phyloP scores from a whole-genome alignment of 768 basidiomycete genomes.

The Boletus sensibilis region DNA sequence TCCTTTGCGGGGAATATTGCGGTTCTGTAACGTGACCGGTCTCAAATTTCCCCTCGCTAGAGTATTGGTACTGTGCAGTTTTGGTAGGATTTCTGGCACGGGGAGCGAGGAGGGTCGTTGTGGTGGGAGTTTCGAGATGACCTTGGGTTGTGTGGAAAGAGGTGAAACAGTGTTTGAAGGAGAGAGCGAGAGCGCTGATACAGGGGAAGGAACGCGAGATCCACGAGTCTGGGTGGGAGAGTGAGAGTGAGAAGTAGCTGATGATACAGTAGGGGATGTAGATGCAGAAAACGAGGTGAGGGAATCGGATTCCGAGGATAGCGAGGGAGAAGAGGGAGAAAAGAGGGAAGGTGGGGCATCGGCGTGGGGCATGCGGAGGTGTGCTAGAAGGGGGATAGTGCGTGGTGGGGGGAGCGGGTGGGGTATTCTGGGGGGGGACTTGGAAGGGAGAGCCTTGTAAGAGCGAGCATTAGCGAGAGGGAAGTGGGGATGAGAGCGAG shows the following conservation, averaged over 20 bases:
- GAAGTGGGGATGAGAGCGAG: constrained; percentile 46
- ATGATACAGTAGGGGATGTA: constrained; percentile 10
- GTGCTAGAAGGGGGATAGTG: background rate
- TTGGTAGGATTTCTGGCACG: background rate
- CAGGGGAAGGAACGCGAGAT: background rate
- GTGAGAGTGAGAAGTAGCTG: background rate
- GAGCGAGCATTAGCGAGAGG: constrained; percentile 18
- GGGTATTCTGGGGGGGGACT: background rate
- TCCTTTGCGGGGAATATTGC: constrained; percentile 11
- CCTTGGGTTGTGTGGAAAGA: background rate
- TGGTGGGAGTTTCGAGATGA: background rate
- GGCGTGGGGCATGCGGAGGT: no score
- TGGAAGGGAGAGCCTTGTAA: constrained; percentile 25
- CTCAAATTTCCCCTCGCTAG: background rate
- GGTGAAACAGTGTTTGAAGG: background rate
- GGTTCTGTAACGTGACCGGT: background rate
- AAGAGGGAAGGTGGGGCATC: background rate
- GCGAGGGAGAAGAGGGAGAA: constrained; percentile 5
- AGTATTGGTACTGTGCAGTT: background rate
- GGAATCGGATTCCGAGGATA: background rate
- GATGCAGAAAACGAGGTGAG: background rate
- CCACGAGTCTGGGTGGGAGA: background rate
- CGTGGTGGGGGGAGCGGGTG: background rate
- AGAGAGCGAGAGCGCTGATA: background rate
- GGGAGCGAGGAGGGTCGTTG: background rate